A percentile compares a stretch with the other conserved stretches of the same genome.
These are phyloP conservation scores for Phytophthora cactorum DNA, from an alignment of 352 stramenopile species.

Conservation along the genomic window DNA sequence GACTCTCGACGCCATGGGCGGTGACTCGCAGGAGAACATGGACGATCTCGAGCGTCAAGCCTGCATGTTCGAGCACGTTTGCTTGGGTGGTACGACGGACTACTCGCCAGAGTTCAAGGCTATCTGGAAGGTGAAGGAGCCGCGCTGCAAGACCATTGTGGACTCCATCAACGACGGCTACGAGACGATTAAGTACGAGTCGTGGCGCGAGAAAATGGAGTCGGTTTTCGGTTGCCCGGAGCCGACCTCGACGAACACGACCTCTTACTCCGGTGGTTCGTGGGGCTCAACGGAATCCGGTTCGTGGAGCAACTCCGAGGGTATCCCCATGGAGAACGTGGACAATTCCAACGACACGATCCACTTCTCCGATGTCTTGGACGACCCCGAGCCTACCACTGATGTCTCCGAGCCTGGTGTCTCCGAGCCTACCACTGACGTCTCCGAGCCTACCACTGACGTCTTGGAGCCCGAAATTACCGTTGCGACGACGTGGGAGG, in stretches of 20 bases:
- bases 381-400: not conserved
- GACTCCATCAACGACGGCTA: conserved; percentile 45
- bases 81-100: conserved; percentile 52
- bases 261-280: conserved; percentile 2
- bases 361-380: conserved; percentile 15
- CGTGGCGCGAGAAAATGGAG: conserved; percentile 50
- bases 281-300: not conserved
- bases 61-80: conserved; percentile 63
- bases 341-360: conserved; percentile 34
- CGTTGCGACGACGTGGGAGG: not conserved
- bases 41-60: conserved; percentile 61
- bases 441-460: not conserved
- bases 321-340: not conserved
- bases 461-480: not conserved
- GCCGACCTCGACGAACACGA: conserved; percentile 26
- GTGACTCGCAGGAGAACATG: conserved; percentile 42
- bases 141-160: conserved; percentile 58
- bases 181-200: conserved; percentile 34
- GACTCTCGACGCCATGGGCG: conserved; percentile 41
- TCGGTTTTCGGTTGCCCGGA: conserved; percentile 47
- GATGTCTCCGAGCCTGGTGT: no score
- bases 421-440: no score
- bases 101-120: conserved; percentile 58
- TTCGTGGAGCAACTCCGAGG: not conserved
- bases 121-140: conserved; percentile 44